Evolutionary conservation across 1,284 basidiomycete species (phyloP).

Genomic region (Ustilago cynodontis): DNA sequence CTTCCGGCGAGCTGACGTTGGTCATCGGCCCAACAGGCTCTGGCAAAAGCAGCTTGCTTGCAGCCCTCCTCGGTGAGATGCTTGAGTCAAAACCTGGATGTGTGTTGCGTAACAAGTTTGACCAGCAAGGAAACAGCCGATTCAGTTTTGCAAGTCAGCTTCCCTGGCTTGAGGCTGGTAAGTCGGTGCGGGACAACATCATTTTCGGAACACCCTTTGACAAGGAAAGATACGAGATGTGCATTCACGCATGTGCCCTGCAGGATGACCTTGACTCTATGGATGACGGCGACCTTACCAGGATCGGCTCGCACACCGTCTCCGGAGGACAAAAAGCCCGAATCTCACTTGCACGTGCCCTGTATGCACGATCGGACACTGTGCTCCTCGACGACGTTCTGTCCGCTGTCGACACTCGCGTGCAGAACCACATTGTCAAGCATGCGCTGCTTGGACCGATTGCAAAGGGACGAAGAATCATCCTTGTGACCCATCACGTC

Average conservation of each 20-base stretch:
- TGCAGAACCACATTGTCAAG: conserved; percentile 73
- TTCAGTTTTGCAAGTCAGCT: conserved; percentile 56
- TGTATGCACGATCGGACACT: conserved; percentile 60
- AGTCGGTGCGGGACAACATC: conserved; percentile 62
- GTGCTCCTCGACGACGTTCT: conserved; percentile 67
- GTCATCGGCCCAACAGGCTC: conserved; percentile 61
- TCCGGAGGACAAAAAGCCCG: conserved; percentile 66
- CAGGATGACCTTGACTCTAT: conserved; percentile 56
- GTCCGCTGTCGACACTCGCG: conserved; percentile 75
- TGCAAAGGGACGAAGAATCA: conserved; percentile 75
- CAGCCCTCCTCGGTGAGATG: conserved; percentile 62
- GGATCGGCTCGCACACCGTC: conserved; percentile 62
- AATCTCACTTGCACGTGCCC: conserved; percentile 60
- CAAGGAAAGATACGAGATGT: conserved; percentile 49
- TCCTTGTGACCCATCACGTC: conserved; percentile 79
- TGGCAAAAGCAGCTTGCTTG: conserved; percentile 63
- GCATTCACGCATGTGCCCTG: conserved; percentile 62
- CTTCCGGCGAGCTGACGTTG: conserved; percentile 45
- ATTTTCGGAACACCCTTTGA: conserved; percentile 55
- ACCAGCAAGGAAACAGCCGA: conserved; percentile 48
- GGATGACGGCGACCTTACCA: conserved; percentile 62
- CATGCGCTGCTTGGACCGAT: conserved; percentile 54
- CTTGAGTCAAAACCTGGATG: conserved; percentile 35
- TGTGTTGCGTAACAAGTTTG: conserved; percentile 46
- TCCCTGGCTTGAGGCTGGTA: conserved; percentile 51